These are phyloP conservation scores for Cyclocybe cylindracea DNA, from an alignment of 768 basidiomycete species.

Conservation along the genomic window DNA sequence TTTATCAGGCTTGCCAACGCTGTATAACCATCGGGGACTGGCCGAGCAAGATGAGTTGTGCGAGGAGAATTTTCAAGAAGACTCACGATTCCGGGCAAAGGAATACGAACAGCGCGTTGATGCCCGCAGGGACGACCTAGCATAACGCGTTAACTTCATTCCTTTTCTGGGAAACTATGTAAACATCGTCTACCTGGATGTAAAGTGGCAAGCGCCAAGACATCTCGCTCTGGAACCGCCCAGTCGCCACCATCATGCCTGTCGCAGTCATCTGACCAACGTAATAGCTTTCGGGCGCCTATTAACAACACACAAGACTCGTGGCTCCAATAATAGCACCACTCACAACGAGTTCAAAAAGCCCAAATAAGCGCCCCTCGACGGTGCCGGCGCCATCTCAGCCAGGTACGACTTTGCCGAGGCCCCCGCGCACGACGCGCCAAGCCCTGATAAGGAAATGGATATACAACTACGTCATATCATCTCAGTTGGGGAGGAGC, in stretches of 20 bases:
- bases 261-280: slow-evolving; percentile 56
- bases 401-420: slow-evolving; percentile 53
- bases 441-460: slow-evolving; percentile 31
- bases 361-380: slow-evolving; percentile 51
- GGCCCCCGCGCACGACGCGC: slow-evolving; percentile 44
- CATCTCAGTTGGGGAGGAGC: not conserved
- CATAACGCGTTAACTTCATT: not conserved
- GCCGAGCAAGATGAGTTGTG: not conserved
- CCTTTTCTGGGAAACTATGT: not conserved
- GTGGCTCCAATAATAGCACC: not conserved
- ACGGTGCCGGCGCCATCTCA: slow-evolving; percentile 49
- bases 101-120: slow-evolving; percentile 48
- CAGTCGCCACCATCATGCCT: slow-evolving; percentile 57
- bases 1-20: slow-evolving; percentile 41
- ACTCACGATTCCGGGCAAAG: slow-evolving; percentile 53
- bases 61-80: not conserved
- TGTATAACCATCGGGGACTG: slow-evolving; percentile 56
- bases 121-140: slow-evolving; percentile 44
- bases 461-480: not conserved
- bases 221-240: slow-evolving; percentile 37
- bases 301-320: not conserved
- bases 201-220: slow-evolving; percentile 55
- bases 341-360: slow-evolving; percentile 53
- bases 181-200: slow-evolving; percentile 36
- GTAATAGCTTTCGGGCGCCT: slow-evolving; percentile 37